Base-by-base conservation (phyloP, 2,329 filamentous ascomycete species). In the Phialemoniopsis sp. region DNA sequence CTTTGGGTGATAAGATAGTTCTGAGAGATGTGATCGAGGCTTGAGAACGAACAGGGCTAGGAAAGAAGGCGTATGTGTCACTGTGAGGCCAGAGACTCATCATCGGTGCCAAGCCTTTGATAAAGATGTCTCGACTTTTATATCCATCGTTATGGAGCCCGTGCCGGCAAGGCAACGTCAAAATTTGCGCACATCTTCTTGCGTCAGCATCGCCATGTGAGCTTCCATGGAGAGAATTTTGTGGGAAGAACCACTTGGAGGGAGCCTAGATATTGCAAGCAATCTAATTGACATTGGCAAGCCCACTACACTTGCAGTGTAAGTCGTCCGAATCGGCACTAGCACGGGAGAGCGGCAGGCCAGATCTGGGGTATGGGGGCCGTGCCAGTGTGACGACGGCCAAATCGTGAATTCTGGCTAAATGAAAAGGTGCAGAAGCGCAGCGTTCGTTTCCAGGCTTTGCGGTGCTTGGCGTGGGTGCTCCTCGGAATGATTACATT, bases 181-280 rank as follows among this genome's bases (percentile, higher is more conserved):
- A 28, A 37, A 37, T 28, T 18, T 37, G 35, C 35, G 29, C 35
- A 19, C 8, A 14, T 13, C 30, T 14, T 13, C 31, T 29, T 17
- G 35, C 5, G 35, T 16, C 26, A 29, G n/a, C 16, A 31, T 13
- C 15, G 29, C 19, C 21, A 26, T n/a, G 26, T 29, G 35, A 37
- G 19, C 13, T 16, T 17, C 6, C 13, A 18, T 26, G 28, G 21
- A 13, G 26, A 37, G 35, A 17, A 29, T 10, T 10, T 30, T 30
- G 16, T 16, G 35, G 14, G 31, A 19, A 9, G 26, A 35, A 16
- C 39, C 39, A 41, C 13, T 41, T 18, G 35, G 39, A 18, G 13
- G 18, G n/a, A 16, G 16, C 26, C 37, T 18, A 18, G 37, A 45
- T 42, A 45, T 45, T 29, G 36, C 30, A 29, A 30, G 12, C 43